Evolutionary conservation across 2,329 filamentous ascomycete species (phyloP), one percentile per base, ranked within the genome.

Genomic region (Setomelanomma holmii): DNA sequence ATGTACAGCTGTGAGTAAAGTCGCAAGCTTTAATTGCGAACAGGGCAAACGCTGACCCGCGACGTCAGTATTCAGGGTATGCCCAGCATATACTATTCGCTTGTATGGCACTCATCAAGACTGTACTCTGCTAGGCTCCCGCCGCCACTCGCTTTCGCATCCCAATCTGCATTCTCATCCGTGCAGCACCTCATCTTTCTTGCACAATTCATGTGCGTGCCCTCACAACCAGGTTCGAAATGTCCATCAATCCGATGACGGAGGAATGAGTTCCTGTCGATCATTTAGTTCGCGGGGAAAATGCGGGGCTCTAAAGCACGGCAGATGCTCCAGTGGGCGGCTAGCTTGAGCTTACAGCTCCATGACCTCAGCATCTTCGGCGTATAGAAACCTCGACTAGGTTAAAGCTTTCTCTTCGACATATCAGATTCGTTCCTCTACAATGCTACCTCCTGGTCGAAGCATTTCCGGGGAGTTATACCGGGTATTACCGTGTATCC

Each of bases 281-380:
- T 43, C 40, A 27, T 12, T 17, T 44, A 34, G n/a, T 24, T 42
- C 40, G 51, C 55, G 51, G 55, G 52, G 51, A 49, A 52, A 38
- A 36, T 35, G 43, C 45, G 41, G 48, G n/a, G 17, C 11, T 12
- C 24, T 6, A 14, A 14, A 3, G 27, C 27, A 3, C 14, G 27
- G 14, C 14, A 14, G 14, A 30, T 8, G 14, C 27, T 30, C 27
- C 27, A 14, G 27, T 30, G 27, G 27, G 27, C 10, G 10, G 14
- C 27, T 8, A 8, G 14, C 14, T 14, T 30, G 10, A 30, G n/a
- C n/a, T n/a, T n/a, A 10, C 27, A 8, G 27, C 27, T 30, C 27
- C 27, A 30, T 30, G 27, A 30, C 27, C 3, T 30, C 5, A 30
- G 27, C 27, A 30, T 30, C 10, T 10, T 14, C 27, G 10, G 27